phyloP scores from a whole-genome alignment of 179 eudicot species.

The Silene vulgaris region DNA sequence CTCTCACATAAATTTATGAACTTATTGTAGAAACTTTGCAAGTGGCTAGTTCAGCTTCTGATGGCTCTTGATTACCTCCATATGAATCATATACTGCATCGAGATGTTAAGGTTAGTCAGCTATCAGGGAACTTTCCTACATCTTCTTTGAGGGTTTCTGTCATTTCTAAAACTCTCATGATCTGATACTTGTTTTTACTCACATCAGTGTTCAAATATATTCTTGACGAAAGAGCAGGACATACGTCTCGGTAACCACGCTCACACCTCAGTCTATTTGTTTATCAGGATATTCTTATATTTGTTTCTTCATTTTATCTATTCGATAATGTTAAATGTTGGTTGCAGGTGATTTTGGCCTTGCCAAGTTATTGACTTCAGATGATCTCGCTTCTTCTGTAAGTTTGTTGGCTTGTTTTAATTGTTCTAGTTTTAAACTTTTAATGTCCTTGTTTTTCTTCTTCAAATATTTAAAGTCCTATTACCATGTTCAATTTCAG shows the following conservation, averaged over 20 bases:
- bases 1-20: slow-evolving; percentile 11
- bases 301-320: not conserved
- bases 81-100: slow-evolving; percentile 75
- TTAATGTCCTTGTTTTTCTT: not conserved
- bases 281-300: not conserved
- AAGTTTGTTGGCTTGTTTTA: slow-evolving; percentile 23
- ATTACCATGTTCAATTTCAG: slow-evolving; percentile 33
- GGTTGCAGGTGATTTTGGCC: slow-evolving; percentile 89
- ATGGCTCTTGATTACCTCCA: slow-evolving; percentile 94
- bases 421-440: not conserved
- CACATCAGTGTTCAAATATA: slow-evolving; percentile 82
- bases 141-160: not conserved
- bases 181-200: slow-evolving; percentile 20
- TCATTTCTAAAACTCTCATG: slow-evolving; percentile 2
- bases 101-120: slow-evolving; percentile 83
- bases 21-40: slow-evolving; percentile 66
- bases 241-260: slow-evolving; percentile 66
- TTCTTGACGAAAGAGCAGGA: slow-evolving; percentile 84
- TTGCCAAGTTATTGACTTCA: slow-evolving; percentile 74
- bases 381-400: slow-evolving; percentile 95
- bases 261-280: not conserved
- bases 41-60: slow-evolving; percentile 91
- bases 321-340: slow-evolving; percentile 7
- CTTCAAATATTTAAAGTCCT: slow-evolving; percentile 8
- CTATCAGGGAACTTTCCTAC: not conserved